Evolutionary conservation across 441 rosid species (phyloP).

Genomic region (Syzygium syzygioides): DNA sequence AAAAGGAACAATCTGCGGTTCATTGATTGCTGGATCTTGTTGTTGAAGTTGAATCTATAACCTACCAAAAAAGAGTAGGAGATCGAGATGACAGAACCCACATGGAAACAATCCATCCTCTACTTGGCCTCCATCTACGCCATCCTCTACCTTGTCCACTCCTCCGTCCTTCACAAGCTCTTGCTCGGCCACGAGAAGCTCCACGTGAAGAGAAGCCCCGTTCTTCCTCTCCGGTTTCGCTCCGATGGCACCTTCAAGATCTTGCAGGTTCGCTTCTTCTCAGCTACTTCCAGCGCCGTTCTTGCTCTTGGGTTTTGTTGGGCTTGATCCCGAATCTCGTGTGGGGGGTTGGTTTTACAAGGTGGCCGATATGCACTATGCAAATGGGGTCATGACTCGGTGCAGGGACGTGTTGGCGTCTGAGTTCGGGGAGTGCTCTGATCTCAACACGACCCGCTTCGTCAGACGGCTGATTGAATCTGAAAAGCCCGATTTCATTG

Average conservation of each 20-base stretch:
- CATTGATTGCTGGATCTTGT: not conserved
- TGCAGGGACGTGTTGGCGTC: constrained; percentile 67
- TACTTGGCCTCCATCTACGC: constrained; percentile 30
- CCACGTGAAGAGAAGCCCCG: constrained; percentile 44
- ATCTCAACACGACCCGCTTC: constrained; percentile 77
- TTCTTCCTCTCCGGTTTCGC: constrained; percentile 74
- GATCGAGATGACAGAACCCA: constrained; percentile 17
- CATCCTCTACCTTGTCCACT: constrained; percentile 37
- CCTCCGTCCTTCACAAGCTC: constrained; percentile 28
- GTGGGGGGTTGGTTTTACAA: not conserved
- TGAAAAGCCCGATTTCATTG: constrained; percentile 78
- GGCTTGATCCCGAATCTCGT: not conserved
- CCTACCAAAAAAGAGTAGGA: not conserved
- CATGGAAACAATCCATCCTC: constrained; percentile 35
- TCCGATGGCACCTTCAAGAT: constrained; percentile 83
- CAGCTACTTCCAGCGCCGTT: not conserved
- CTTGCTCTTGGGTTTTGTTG: not conserved
- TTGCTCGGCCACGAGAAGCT: constrained; percentile 28
- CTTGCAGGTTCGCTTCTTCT: constrained; percentile 52
- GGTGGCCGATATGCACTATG: constrained; percentile 94
- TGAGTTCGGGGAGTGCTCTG: constrained; percentile 62
- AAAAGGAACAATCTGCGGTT: not conserved
- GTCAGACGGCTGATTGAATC: constrained; percentile 58
- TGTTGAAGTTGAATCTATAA: not conserved
- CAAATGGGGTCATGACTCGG: constrained; percentile 56